Conservation (phyloP, 2,329 filamentous ascomycete species). For the Alternaria brassicae region DNA sequence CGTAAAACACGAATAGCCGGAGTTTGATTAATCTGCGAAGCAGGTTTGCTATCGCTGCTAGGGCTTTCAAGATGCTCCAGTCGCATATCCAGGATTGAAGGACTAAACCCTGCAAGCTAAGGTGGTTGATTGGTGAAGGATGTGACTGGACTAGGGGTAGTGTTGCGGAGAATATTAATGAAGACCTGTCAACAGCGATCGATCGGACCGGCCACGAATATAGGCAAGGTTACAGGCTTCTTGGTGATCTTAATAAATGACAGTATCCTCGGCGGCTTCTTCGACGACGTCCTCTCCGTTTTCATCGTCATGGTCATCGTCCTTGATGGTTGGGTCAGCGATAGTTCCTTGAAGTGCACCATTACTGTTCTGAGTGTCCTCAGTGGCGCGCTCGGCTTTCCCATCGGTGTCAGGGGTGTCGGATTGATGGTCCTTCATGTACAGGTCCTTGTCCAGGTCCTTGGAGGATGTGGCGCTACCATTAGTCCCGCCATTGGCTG, state of each 20-base stretch:
- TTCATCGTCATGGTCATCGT: conserved; percentile 72
- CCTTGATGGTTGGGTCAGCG: conserved; percentile 49
- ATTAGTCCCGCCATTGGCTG: conserved; percentile 38
- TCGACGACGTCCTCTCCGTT: conserved; percentile 80
- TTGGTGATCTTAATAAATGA: conserved; percentile 73
- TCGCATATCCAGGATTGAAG: not conserved
- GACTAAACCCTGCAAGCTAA: not conserved
- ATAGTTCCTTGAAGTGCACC: conserved; percentile 36
- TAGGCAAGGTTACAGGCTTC: not conserved
- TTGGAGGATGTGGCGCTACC: conserved; percentile 28
- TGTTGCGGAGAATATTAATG: not conserved
- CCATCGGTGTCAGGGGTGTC: conserved; percentile 26
- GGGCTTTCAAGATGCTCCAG: not conserved
- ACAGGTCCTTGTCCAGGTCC: conserved; percentile 36
- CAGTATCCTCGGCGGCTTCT: conserved; percentile 81
- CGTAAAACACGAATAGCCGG: not conserved
- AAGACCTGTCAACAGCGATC: not conserved
- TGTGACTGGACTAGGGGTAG: not conserved
- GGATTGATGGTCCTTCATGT: conserved; percentile 36
- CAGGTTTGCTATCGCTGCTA: not conserved
- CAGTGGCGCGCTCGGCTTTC: conserved; percentile 22
- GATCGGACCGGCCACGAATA: conserved; percentile 1
- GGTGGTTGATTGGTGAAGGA: not conserved
- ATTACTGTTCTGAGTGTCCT: conserved; percentile 27
- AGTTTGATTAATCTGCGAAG: not conserved